These are phyloP conservation scores for Solanum stenotomum DNA, from an alignment of 257 asterid species.

Conservation along the genomic window DNA sequence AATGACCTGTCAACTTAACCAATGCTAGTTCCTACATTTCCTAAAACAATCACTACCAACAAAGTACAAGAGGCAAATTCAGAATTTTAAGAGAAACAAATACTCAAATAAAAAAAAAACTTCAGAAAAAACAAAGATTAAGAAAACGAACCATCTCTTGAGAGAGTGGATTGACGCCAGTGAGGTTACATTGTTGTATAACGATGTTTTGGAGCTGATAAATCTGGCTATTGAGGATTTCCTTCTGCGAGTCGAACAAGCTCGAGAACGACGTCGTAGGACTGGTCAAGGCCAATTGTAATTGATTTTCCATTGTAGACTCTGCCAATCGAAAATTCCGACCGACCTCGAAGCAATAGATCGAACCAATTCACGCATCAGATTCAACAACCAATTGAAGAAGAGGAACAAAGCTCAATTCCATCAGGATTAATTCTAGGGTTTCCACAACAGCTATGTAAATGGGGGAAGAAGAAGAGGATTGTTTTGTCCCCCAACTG, in stretches of 20 bases:
- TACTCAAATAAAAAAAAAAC: neutral
- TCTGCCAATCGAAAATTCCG: neutral
- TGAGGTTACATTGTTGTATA: conserved; percentile 69
- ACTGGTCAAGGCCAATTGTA: conserved; percentile 28
- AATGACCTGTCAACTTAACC: neutral
- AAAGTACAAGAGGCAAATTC: neutral
- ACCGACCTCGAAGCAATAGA: neutral
- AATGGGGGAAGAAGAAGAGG: neutral
- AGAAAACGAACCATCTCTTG: conserved; percentile 73
- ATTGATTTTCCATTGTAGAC: conserved; percentile 23
- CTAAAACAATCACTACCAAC: neutral
- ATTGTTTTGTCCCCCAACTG: neutral
- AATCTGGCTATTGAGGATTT: conserved; percentile 54
- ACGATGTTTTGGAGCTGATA: conserved; percentile 70
- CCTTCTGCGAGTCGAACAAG: conserved; percentile 55
- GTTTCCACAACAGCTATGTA: neutral
- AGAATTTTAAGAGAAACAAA: neutral
- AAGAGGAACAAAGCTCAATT: neutral
- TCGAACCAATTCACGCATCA: conserved; percentile 1
- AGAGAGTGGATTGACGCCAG: conserved; percentile 95
- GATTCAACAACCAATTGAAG: neutral
- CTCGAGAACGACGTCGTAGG: conserved; percentile 40
- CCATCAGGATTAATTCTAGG: neutral
- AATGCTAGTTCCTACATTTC: neutral
- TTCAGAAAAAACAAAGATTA: neutral